A percentile compares a stretch with the other conserved stretches of the same genome.
These are phyloP conservation scores for Aureobasidium subglaciale DNA, from an alignment of 2,329 filamentous ascomycete species.

Conservation along the genomic window DNA sequence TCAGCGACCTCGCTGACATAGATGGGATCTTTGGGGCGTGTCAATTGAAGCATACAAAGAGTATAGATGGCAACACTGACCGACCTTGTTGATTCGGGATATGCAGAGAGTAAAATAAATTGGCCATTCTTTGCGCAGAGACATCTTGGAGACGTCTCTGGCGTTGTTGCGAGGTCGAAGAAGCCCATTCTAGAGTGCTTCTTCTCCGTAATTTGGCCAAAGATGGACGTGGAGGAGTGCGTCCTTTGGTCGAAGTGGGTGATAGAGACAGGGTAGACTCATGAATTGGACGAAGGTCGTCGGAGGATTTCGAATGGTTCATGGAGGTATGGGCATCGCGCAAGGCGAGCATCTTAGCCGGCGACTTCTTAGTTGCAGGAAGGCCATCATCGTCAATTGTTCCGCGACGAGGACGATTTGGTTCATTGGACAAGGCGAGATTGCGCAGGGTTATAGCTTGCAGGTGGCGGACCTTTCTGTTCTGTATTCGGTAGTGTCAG, in stretches of 20 bases:
- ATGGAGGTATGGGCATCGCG: slow-evolving; percentile 40
- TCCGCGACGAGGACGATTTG: slow-evolving; percentile 41
- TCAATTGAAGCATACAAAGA: not conserved
- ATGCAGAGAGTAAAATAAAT: slow-evolving; percentile 84
- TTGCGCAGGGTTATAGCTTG: slow-evolving; percentile 84
- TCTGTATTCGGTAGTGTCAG: slow-evolving; percentile 41
- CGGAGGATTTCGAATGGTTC: slow-evolving; percentile 54
- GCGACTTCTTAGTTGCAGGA: slow-evolving; percentile 58
- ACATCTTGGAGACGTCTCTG: slow-evolving; percentile 72
- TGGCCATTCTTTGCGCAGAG: slow-evolving; percentile 65
- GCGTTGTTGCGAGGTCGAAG: slow-evolving; percentile 50
- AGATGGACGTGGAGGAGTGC: slow-evolving; percentile 28
- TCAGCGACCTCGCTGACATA: slow-evolving; percentile 81
- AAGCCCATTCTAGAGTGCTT: slow-evolving; percentile 57
- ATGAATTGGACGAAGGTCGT: slow-evolving; percentile 39
- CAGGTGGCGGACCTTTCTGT: slow-evolving; percentile 81
- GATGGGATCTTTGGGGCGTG: slow-evolving; percentile 58
- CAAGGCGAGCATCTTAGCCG: slow-evolving; percentile 56
- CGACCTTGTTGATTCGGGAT: slow-evolving; percentile 46
- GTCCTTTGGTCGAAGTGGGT: not conserved
- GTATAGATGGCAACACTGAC: slow-evolving; percentile 13
- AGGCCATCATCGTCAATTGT: slow-evolving; percentile 72
- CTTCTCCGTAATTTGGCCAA: slow-evolving; percentile 42
- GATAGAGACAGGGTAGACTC: slow-evolving; percentile 16
- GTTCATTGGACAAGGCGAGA: slow-evolving; percentile 57